Percentiles rank a stretch among this genome's conserved stretches.
These are phyloP conservation scores for Geotrichum phurueaensis DNA, from an alignment of 1,139 yeast species.

Conservation along the genomic window DNA sequence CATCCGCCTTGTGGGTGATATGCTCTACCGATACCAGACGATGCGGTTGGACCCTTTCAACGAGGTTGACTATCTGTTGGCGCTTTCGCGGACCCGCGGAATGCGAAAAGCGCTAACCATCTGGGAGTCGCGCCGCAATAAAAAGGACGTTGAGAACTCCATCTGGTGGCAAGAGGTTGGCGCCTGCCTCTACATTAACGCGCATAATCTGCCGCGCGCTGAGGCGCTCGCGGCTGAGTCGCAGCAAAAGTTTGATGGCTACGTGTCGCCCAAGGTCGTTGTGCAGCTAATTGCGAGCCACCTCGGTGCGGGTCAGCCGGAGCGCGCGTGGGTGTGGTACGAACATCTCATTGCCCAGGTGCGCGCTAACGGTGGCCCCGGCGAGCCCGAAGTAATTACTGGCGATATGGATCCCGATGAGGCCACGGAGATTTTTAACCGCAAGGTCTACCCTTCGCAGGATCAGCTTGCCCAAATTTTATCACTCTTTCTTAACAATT, in stretches of 20 bases:
- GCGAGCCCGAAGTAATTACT: slow-evolving; percentile 13
- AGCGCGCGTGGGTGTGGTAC: slow-evolving; percentile 24
- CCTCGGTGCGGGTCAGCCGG: slow-evolving; percentile 19
- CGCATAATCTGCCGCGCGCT: slow-evolving; percentile 24
- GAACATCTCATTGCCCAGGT: slow-evolving; percentile 19
- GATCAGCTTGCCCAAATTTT: slow-evolving; percentile 21
- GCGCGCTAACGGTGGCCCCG: slow-evolving; percentile 14
- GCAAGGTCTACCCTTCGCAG: slow-evolving; percentile 16
- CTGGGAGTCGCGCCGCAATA: slow-evolving; percentile 31
- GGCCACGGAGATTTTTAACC: slow-evolving; percentile 22
- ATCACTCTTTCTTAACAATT: slow-evolving; percentile 10
- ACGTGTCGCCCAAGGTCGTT: slow-evolving; percentile 27
- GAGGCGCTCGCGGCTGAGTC: slow-evolving; percentile 25
- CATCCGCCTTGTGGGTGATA: slow-evolving; percentile 27
- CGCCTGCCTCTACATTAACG: slow-evolving; percentile 29
- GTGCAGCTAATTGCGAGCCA: slow-evolving; percentile 25
- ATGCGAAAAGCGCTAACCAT: slow-evolving; percentile 26
- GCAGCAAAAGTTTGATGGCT: slow-evolving; percentile 16
- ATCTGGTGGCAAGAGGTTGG: slow-evolving; percentile 36
- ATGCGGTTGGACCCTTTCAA: slow-evolving; percentile 36
- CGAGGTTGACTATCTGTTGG: slow-evolving; percentile 34
- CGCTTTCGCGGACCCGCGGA: slow-evolving; percentile 23
- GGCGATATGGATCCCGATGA: slow-evolving; percentile 20
- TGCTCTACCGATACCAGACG: slow-evolving; percentile 29
- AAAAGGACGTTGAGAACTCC: slow-evolving; percentile 28